phyloP scores from a whole-genome alignment of 2,329 filamentous ascomycete species.

The Alternaria conjuncta region DNA sequence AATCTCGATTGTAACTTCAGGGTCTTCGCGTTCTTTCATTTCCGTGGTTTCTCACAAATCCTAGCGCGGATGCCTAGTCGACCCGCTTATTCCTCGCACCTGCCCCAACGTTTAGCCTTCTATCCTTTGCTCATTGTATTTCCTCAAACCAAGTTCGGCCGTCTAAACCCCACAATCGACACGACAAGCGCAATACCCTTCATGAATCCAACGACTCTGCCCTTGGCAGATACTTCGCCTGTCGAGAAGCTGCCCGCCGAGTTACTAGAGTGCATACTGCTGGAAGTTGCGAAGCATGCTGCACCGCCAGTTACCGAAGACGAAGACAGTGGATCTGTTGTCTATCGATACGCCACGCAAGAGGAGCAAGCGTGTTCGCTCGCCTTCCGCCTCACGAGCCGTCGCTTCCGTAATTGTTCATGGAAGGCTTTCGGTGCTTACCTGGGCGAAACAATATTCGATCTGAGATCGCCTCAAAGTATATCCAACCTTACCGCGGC shows the following conservation, averaged over 20 bases:
- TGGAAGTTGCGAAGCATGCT: background rate
- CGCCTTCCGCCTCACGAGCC: background rate
- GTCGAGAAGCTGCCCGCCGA: background rate
- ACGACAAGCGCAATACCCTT: background rate
- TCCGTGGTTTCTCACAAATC: background rate
- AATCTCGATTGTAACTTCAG: background rate
- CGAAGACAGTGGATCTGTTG: background rate
- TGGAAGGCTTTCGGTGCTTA: background rate
- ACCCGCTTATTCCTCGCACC: background rate
- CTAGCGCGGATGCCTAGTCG: background rate
- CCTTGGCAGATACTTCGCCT: background rate
- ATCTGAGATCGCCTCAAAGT: background rate
- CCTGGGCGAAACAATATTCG: background rate
- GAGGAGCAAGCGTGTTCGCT: background rate
- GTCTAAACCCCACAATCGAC: background rate
- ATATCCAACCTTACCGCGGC: background rate
- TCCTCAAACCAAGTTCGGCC: background rate
- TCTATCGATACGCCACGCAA: background rate
- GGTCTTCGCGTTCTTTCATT: background rate
- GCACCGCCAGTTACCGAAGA: background rate
- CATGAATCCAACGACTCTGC: background rate
- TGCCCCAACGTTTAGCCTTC: background rate
- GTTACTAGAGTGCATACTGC: background rate
- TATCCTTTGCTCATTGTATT: background rate
- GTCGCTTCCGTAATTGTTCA: background rate